Evolutionary conservation across 257 asterid genomes (phyloP).

Genomic region (Schizonepeta tenuifolia): DNA sequence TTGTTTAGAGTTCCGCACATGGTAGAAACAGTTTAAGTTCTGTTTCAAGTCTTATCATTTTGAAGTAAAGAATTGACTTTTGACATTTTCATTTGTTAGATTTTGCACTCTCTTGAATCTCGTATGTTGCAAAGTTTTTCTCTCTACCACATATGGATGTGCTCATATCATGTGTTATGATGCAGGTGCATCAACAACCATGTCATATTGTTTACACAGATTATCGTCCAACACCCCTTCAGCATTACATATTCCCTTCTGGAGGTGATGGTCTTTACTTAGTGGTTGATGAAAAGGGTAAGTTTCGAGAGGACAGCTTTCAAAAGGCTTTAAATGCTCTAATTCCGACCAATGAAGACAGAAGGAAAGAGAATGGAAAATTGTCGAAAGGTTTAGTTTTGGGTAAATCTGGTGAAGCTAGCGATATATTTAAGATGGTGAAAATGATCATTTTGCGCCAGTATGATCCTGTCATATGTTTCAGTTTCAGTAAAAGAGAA

Average conservation of each 20-base stretch:
- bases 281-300: constrained; percentile 93
- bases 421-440: constrained; percentile 97
- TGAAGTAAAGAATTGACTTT: neutral
- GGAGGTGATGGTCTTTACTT: constrained; percentile 96
- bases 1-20: neutral
- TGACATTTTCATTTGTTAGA: neutral
- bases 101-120: constrained; percentile 16
- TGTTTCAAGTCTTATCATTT: neutral
- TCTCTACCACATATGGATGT: constrained; percentile 6
- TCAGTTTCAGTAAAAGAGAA: constrained; percentile 99
- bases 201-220: constrained; percentile 98
- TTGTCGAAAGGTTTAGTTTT: constrained; percentile 72
- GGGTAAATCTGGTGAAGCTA: constrained; percentile 87
- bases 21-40: neutral
- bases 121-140: neutral
- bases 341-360: constrained; percentile 63
- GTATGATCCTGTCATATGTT: constrained; percentile 98
- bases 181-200: constrained; percentile 97
- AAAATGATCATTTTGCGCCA: constrained; percentile 93
- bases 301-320: constrained; percentile 94
- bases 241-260: constrained; percentile 89
- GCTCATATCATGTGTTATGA: constrained; percentile 37
- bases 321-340: constrained; percentile 93
- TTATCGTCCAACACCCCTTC: constrained; percentile 98
- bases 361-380: constrained; percentile 69